These are phyloP conservation scores for Ogataea nitratoaversa DNA, from an alignment of 805 yeast genomes.

Conservation along the genomic window DNA sequence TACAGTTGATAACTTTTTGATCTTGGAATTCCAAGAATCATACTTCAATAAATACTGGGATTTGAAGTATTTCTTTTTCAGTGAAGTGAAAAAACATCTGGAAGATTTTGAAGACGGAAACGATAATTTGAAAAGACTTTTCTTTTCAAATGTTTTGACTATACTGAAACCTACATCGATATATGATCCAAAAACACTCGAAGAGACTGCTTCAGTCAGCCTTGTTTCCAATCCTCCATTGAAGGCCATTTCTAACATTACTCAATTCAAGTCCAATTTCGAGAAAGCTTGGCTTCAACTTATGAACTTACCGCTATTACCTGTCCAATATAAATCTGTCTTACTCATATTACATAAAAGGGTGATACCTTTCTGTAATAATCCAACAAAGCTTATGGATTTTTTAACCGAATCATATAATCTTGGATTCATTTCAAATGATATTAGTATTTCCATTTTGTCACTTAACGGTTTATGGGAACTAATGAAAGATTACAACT, in stretches of 20 bases:
- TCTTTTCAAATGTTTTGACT: constrained; percentile 39
- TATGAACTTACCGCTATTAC: constrained; percentile 40
- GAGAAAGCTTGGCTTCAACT: constrained; percentile 65
- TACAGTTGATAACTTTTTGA: constrained; percentile 35
- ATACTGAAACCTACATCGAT: constrained; percentile 29
- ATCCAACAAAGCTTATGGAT: constrained; percentile 87
- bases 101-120: constrained; percentile 20
- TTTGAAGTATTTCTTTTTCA: constrained; percentile 68
- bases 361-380: constrained; percentile 73
- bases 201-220: constrained; percentile 26
- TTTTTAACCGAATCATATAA: constrained; percentile 85
- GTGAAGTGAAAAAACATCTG: constrained; percentile 35
- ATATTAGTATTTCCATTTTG: constrained; percentile 44
- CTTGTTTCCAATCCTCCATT: constrained; percentile 44
- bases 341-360: constrained; percentile 75
- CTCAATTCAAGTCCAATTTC: constrained; percentile 55
- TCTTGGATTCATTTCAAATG: constrained; percentile 30
- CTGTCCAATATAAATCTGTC: constrained; percentile 62
- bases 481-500: constrained; percentile 72
- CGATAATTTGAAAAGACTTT: constrained; percentile 11
- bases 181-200: constrained; percentile 33
- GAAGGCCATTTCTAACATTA: constrained; percentile 29
- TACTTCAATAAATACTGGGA: constrained; percentile 66
- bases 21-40: constrained; percentile 49
- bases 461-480: constrained; percentile 86